Percentiles rank a stretch among this genome's conserved stretches.
These are phyloP conservation scores for Fusarium sp. DNA, from an alignment of 2,329 filamentous ascomycete species.

Conservation along the genomic window DNA sequence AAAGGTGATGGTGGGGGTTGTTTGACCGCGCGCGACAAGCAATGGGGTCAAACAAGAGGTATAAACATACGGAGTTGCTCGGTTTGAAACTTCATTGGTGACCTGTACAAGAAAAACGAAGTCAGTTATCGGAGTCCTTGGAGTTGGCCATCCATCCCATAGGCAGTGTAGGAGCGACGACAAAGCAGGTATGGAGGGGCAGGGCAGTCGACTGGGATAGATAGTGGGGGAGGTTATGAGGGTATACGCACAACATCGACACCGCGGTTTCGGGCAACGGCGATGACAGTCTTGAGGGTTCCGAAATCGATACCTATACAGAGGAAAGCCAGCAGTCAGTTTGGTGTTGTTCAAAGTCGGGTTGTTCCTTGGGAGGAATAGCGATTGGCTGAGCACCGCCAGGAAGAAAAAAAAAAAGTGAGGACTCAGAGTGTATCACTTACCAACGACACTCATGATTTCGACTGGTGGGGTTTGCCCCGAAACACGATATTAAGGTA, in stretches of 20 bases:
- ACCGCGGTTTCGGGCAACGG: slow-evolving; percentile 96
- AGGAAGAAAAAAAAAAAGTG: background rate
- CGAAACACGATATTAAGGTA: slow-evolving; percentile 34
- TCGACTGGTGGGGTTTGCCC: slow-evolving; percentile 44
- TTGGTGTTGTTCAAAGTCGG: slow-evolving; percentile 4
- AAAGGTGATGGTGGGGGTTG: slow-evolving; percentile 14
- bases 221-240: slow-evolving; percentile 18
- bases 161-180: background rate
- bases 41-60: slow-evolving; percentile 7
- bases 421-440: background rate
- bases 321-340: slow-evolving; percentile 29
- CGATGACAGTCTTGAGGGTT: slow-evolving; percentile 95
- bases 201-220: slow-evolving; percentile 17
- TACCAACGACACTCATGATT: slow-evolving; percentile 67
- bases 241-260: slow-evolving; percentile 90
- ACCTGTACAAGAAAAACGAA: slow-evolving; percentile 67
- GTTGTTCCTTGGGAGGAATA: background rate
- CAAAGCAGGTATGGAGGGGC: slow-evolving; percentile 14
- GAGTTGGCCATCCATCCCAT: slow-evolving; percentile 6
- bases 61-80: slow-evolving; percentile 88
- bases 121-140: slow-evolving; percentile 13
- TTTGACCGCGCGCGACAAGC: slow-evolving; percentile 12
- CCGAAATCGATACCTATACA: slow-evolving; percentile 88
- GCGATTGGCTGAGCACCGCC: background rate
- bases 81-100: slow-evolving; percentile 98